These are phyloP conservation scores for Penicillium sclerotigenum DNA, from an alignment of 2,329 filamentous ascomycete species.

Conservation along the genomic window DNA sequence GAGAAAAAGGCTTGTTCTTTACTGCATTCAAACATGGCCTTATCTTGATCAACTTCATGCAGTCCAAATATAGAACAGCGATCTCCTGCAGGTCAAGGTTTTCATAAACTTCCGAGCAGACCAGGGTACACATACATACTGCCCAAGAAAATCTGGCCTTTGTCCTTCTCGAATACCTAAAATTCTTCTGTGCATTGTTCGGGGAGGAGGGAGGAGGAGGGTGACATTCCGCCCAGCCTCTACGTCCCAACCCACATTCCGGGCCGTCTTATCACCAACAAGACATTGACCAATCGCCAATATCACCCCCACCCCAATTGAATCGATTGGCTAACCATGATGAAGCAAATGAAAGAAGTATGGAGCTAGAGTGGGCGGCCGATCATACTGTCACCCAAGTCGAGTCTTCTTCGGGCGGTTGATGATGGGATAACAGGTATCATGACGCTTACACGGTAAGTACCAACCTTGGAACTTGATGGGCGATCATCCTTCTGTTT, in stretches of 20 bases:
- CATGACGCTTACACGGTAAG: slow-evolving; percentile 38
- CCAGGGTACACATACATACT: neutral
- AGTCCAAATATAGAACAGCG: slow-evolving; percentile 24
- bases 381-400: slow-evolving; percentile 16
- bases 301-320: slow-evolving; percentile 13
- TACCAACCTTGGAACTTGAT: slow-evolving; percentile 1
- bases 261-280: slow-evolving; percentile 17
- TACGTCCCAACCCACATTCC: slow-evolving; percentile 30
- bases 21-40: slow-evolving; percentile 8
- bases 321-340: slow-evolving; percentile 13
- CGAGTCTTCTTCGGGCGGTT: slow-evolving; percentile 13
- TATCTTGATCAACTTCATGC: slow-evolving; percentile 3
- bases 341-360: neutral
- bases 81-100: slow-evolving; percentile 15
- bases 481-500: neutral
- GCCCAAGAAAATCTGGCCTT: slow-evolving; percentile 11
- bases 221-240: slow-evolving; percentile 33
- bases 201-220: slow-evolving; percentile 13
- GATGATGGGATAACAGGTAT: slow-evolving; percentile 19
- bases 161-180: slow-evolving; percentile 24
- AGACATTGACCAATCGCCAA: slow-evolving; percentile 14
- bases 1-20: neutral
- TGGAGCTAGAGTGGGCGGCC: slow-evolving; percentile 4
- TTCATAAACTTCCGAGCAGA: no score
- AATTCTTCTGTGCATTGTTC: slow-evolving; percentile 32